A percentile compares a stretch with the other conserved stretches of the same genome.
phyloP scores from a whole-genome alignment of 306 rosid species.

The Fragaria ananassa region DNA sequence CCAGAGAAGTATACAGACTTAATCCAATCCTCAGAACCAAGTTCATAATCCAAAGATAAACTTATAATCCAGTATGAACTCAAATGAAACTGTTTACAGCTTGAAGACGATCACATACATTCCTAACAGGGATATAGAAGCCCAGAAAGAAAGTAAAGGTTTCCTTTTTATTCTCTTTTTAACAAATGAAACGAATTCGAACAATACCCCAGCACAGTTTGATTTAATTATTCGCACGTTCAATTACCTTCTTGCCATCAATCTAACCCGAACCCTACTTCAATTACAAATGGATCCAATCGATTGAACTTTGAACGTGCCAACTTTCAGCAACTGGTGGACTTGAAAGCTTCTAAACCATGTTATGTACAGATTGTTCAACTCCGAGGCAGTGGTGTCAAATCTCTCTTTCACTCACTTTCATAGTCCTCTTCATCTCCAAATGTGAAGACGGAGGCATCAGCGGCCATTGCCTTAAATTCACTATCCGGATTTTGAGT shows the following conservation, averaged over 20 bases:
- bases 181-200: slow-evolving; percentile 23
- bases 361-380: slow-evolving; percentile 57
- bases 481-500: slow-evolving; percentile 69
- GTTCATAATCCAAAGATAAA: not conserved
- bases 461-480: slow-evolving; percentile 99
- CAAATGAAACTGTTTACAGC: not conserved
- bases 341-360: slow-evolving; percentile 30
- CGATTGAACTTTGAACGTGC: not conserved
- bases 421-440: slow-evolving; percentile 96
- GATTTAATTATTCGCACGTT: slow-evolving; percentile 12
- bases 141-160: slow-evolving; percentile 4
- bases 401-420: slow-evolving; percentile 55
- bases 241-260: slow-evolving; percentile 14
- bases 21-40: not conserved
- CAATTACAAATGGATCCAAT: slow-evolving; percentile 31
- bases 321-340: slow-evolving; percentile 18
- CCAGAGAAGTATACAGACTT: not conserved
- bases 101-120: not conserved
- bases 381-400: slow-evolving; percentile 6
- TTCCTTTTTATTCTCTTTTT: not conserved
- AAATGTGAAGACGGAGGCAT: slow-evolving; percentile 91
- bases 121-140: not conserved
- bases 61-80: not conserved
- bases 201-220: slow-evolving; percentile 5
- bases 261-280: slow-evolving; percentile 17